Conservation (phyloP, 441 rosid species). For the Aleurites moluccanus region DNA sequence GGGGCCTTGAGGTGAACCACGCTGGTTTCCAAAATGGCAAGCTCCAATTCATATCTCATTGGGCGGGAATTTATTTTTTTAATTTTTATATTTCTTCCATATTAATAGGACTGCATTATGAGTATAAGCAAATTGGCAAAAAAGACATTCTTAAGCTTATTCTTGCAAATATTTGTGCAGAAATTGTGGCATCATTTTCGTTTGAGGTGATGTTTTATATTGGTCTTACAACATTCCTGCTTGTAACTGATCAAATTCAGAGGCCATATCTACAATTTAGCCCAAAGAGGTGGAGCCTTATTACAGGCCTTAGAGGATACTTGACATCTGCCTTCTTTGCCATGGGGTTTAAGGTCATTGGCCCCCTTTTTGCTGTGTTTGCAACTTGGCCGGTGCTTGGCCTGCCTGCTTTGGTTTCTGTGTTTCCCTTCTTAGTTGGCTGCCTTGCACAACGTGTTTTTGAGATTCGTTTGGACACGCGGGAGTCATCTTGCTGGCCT, state of each 20-base stretch:
- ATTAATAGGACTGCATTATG: neutral
- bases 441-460: conserved; percentile 69
- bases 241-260: conserved; percentile 61
- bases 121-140: neutral
- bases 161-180: conserved; percentile 42
- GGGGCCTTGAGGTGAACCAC: neutral
- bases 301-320: conserved; percentile 83
- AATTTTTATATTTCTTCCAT: neutral
- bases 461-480: conserved; percentile 51
- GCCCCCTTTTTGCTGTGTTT: conserved; percentile 51
- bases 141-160: conserved; percentile 9
- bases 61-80: neutral
- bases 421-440: conserved; percentile 68
- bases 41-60: neutral
- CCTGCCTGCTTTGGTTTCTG: conserved; percentile 58
- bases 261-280: conserved; percentile 82
- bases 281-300: conserved; percentile 78
- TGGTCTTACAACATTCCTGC: conserved; percentile 64
- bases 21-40: neutral
- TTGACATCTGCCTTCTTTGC: conserved; percentile 53
- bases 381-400: conserved; percentile 75
- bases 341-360: conserved; percentile 62
- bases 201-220: conserved; percentile 66
- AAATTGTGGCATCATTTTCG: conserved; percentile 51
- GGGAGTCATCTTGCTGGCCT: conserved; percentile 80